phyloP scores from a whole-genome alignment of 2,329 filamentous ascomycete species.

The Ascomycota sp. region DNA sequence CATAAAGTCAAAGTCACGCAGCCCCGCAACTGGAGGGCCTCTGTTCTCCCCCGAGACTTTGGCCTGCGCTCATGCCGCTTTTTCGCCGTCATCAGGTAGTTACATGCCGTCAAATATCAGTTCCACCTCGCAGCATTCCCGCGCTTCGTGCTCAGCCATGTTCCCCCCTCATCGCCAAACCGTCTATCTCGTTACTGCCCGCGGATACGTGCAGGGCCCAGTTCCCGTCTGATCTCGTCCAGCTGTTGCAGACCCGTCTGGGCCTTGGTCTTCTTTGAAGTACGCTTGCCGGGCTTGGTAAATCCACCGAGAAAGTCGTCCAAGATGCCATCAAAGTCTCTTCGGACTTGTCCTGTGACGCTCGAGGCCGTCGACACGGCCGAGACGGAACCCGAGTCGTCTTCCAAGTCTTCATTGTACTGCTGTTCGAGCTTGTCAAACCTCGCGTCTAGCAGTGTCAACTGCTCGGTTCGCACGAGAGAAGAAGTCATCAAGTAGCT shows the following conservation, averaged over 20 bases:
- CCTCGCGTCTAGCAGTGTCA: slow-evolving; percentile 66
- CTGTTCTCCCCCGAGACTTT: too few relatives aligned
- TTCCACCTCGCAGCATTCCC: too few relatives aligned
- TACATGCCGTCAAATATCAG: too few relatives aligned
- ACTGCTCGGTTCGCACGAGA: slow-evolving; percentile 68
- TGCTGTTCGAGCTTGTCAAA: slow-evolving; percentile 83
- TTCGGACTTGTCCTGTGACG: slow-evolving; percentile 45
- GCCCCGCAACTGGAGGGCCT: too few relatives aligned
- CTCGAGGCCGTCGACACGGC: slow-evolving; percentile 43
- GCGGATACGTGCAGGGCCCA: slow-evolving; percentile 54
- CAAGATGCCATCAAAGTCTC: slow-evolving; percentile 76
- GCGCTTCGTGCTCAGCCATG: too few relatives aligned
- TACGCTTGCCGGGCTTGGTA: slow-evolving; percentile 50
- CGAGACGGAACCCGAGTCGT: slow-evolving; percentile 35
- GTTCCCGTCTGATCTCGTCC: slow-evolving; percentile 64
- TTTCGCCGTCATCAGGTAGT: too few relatives aligned
- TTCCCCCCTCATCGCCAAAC: too few relatives aligned
- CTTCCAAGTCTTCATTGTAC: slow-evolving; percentile 33
- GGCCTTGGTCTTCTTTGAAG: slow-evolving; percentile 60
- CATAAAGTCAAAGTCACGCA: too few relatives aligned
- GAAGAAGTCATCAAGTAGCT: slow-evolving; percentile 86
- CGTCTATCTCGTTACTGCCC: slow-evolving; percentile 6
- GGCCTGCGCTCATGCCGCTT: too few relatives aligned
- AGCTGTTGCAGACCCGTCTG: slow-evolving; percentile 72
- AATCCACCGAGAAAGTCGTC: slow-evolving; percentile 76